Percentiles rank a stretch among this genome's conserved stretches.
phyloP scores from a whole-genome alignment of 371 early-diverging fungal genomes.

The Saksenaea oblongispora region DNA sequence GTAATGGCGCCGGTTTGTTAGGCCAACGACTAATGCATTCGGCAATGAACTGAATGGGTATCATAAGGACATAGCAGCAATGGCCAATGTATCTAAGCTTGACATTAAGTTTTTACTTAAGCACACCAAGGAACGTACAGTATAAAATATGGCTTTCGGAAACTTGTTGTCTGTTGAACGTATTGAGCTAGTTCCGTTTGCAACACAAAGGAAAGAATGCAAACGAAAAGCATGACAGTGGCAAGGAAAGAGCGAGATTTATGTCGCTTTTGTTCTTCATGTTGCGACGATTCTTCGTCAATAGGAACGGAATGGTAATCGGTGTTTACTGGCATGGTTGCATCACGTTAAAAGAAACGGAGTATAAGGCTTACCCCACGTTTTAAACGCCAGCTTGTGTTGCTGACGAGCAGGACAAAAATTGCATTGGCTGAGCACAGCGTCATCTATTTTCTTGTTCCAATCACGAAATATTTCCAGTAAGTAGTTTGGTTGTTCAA shows the following conservation, averaged over 20 bases:
- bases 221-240: constrained; percentile 49
- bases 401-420: no score
- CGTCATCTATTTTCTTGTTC: no score
- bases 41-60: constrained; percentile 63
- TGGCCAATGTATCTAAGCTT: constrained; percentile 66
- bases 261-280: not conserved
- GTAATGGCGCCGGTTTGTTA: constrained; percentile 13
- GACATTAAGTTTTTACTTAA: not conserved
- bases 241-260: constrained; percentile 35
- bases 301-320: constrained; percentile 33
- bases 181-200: constrained; percentile 72
- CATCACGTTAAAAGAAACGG: not conserved
- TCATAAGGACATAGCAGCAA: constrained; percentile 65
- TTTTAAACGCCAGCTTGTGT: no score
- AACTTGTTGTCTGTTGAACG: constrained; percentile 62
- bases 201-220: constrained; percentile 63
- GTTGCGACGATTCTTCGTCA: constrained; percentile 9
- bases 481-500: no score
- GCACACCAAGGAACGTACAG: constrained; percentile 46
- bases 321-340: constrained; percentile 16
- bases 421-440: no score
- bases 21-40: constrained; percentile 40
- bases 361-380: not conserved
- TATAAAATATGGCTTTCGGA: constrained; percentile 78
- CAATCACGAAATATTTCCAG: no score